A percentile compares a stretch with the other conserved stretches of the same genome.
Evolutionary conservation across 495 filamentous ascomycete genomes (phyloP).

Genomic region (Podospora appendiculata): DNA sequence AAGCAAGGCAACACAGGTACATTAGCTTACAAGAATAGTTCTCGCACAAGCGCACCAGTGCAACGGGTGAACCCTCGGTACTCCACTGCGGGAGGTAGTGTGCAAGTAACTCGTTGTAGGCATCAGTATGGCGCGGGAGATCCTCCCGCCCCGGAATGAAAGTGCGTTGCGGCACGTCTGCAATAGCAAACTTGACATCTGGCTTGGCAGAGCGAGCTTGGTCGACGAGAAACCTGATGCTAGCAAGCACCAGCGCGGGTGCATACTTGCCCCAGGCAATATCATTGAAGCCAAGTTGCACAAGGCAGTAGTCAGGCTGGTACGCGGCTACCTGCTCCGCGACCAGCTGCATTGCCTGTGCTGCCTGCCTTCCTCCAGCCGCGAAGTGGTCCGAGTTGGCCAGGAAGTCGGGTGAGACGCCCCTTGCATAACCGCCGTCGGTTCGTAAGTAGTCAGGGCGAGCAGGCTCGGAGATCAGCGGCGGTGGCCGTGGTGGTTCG

Average conservation of each 20-base stretch:
- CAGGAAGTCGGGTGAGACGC: constrained; percentile 15
- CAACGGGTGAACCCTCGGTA: constrained; percentile 15
- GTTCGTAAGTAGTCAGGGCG: neutral
- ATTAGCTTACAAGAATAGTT: constrained; percentile 19
- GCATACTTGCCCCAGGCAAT: constrained; percentile 22
- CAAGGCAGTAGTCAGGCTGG: constrained; percentile 26
- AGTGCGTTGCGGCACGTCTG: constrained; percentile 21
- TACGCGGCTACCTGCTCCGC: constrained; percentile 33
- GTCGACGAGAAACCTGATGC: constrained; percentile 16
- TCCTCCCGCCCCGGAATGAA: constrained; percentile 12
- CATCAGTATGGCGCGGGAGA: constrained; percentile 14
- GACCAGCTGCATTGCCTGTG: constrained; percentile 30
- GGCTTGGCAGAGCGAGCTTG: constrained; percentile 15
- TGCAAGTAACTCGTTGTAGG: constrained; percentile 21
- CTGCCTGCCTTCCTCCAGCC: constrained; percentile 16
- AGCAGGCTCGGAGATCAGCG: constrained; percentile 3
- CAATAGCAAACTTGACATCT: constrained; percentile 21
- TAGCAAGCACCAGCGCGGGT: constrained; percentile 11
- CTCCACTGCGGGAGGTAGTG: constrained; percentile 10
- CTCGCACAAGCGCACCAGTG: constrained; percentile 16
- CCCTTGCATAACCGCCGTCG: constrained; percentile 20
- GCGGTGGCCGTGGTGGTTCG: constrained; percentile 11
- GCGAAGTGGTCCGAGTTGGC: constrained; percentile 14
- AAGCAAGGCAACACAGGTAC: neutral
- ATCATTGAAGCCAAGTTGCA: constrained; percentile 33